Base-by-base conservation (phyloP, 495 filamentous ascomycete species). In the Clavariopsis aquatica region DNA sequence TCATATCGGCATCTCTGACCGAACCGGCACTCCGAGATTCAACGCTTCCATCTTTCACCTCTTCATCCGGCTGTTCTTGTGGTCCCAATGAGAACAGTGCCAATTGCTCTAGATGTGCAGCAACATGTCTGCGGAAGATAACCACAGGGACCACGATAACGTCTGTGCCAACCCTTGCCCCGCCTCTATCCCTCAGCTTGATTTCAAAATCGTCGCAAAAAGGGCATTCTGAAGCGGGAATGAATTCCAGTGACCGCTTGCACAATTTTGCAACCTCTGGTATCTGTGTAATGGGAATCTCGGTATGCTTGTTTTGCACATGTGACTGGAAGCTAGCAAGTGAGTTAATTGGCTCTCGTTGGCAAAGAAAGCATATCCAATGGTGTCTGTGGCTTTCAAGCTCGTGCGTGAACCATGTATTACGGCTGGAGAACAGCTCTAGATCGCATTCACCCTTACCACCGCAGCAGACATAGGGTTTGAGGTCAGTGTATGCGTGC, bases 161-260 rank as follows among this genome's bases (percentile, higher is more conserved):
- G 5, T 34, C 31, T 12, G 12, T 34, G 5, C 31, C 31, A 5
- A 34, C 31, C 12, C 6, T 34, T 5, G 5, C 31, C 12, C 31
- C 31, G 31, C 31, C 31, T 57, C 19, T 20, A 10, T 4, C 26
- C 31, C 54, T 57, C n/a, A 57, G 12, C n/a, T 34, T 57, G 19
- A 34, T 12, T 20, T 57, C 54, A n/a, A 34, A 57, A 15, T 57
- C 54, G 54, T 43, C 54, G 19, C 54, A 57, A 23, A 57, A 57
- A 20, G 54, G 54, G 34, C 54, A 57, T 9, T 43, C 34, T 3
- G 8, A 3, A 9, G 54, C 54, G 17, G 26, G 4, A 9, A 57
- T 57, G 31, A 28, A 36, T 13, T 57, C 7, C 27, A 57, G n/a
- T 3, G 26, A 29, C 22, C 22, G 8, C 27, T 43, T 23, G 31